Evolutionary conservation across 306 rosid genomes (phyloP).

Genomic region (Biancaea sappan): DNA sequence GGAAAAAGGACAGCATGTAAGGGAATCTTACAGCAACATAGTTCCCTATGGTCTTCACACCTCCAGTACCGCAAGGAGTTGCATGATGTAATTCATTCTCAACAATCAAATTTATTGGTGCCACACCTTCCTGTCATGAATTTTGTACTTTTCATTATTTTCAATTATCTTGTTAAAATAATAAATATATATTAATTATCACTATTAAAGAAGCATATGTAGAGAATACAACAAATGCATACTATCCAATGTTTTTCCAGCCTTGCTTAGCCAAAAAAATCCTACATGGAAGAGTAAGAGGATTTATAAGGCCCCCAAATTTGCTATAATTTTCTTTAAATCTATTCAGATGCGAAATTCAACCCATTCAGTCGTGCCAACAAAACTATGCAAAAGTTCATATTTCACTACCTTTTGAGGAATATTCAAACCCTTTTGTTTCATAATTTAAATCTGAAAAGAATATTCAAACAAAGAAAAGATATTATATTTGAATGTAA

Average conservation of each 20-base stretch:
- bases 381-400: neutral
- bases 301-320: neutral
- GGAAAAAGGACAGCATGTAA: constrained; percentile 12
- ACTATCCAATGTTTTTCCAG: neutral
- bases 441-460: neutral
- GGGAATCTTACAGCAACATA: constrained; percentile 86
- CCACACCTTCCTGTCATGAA: constrained; percentile 73
- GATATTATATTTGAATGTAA: neutral
- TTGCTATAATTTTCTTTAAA: constrained; percentile 8
- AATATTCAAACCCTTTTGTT: neutral
- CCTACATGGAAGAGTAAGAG: neutral
- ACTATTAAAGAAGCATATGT: neutral
- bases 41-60: constrained; percentile 97
- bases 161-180: no score
- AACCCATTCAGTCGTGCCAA: constrained; percentile 5
- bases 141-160: constrained; percentile 8
- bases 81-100: constrained; percentile 96
- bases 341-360: constrained; percentile 3
- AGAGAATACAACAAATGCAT: constrained; percentile 9
- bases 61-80: constrained; percentile 98
- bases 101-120: constrained; percentile 85
- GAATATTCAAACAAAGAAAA: constrained; percentile 10
- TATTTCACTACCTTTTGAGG: neutral
- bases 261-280: constrained; percentile 12
- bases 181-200: neutral